A percentile compares a stretch with the other conserved stretches of the same genome.
Evolutionary conservation across 495 filamentous ascomycete genomes (phyloP).

Genomic region (Immersiella caudata): DNA sequence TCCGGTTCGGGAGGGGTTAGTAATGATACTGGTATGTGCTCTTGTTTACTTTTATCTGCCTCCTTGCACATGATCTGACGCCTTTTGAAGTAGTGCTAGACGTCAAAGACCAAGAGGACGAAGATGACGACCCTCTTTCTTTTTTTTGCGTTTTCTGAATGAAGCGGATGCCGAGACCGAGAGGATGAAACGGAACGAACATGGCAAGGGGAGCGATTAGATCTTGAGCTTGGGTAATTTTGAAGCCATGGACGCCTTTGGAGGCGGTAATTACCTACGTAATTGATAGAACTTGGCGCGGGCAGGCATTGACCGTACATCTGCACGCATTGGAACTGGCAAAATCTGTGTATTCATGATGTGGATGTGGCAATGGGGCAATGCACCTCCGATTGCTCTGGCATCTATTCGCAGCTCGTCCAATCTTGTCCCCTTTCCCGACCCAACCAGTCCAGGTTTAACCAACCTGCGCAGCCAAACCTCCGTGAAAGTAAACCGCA

Average conservation of each 20-base stretch:
- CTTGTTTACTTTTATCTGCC: no score
- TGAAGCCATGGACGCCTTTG: neutral
- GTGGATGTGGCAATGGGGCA: neutral
- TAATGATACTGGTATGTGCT: no score
- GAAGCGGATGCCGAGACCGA: no score
- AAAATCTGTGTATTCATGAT: neutral
- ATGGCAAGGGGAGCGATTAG: no score
- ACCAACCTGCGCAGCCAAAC: neutral
- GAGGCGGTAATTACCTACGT: no score
- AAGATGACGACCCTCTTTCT: neutral
- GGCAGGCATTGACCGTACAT: no score
- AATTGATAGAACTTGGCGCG: no score
- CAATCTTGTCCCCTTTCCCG: neutral
- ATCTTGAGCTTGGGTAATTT: neutral
- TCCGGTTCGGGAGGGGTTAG: neutral
- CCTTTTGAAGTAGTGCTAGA: neutral
- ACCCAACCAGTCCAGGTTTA: neutral
- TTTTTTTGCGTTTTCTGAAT: no score
- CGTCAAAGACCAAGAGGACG: neutral
- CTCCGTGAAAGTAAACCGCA: neutral
- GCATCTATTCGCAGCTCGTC: neutral
- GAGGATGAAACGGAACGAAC: no score
- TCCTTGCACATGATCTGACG: neutral
- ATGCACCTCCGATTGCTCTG: neutral
- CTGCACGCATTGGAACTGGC: no score